Conservation (phyloP, 1,139 yeast species). For the Magnusiomyces paraingens region DNA sequence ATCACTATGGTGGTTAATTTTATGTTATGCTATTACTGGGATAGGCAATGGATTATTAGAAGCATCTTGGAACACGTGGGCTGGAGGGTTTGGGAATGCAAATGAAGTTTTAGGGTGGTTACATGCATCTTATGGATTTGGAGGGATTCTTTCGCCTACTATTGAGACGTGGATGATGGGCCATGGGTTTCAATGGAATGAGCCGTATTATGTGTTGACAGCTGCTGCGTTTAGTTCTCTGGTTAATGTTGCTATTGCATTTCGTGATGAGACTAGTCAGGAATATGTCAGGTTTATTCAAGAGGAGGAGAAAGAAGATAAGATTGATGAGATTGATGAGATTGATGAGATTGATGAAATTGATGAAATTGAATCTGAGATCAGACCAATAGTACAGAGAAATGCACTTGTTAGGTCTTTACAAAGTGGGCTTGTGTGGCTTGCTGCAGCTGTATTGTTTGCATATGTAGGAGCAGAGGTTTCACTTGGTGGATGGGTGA, state of each 20-base stretch:
- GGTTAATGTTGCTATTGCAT: slow-evolving; percentile 17
- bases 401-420: neutral
- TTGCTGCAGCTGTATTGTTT: slow-evolving; percentile 47
- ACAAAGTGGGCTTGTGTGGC: slow-evolving; percentile 40
- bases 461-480: slow-evolving; percentile 68
- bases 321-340: neutral
- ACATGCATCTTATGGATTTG: slow-evolving; percentile 59
- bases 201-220: slow-evolving; percentile 45
- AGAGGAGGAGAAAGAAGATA: neutral
- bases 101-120: slow-evolving; percentile 46
- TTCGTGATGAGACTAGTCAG: slow-evolving; percentile 21
- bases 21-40: slow-evolving; percentile 50
- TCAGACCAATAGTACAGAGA: no score
- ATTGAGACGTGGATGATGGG: slow-evolving; percentile 49
- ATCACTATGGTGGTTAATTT: slow-evolving; percentile 41
- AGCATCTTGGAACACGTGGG: slow-evolving; percentile 53
- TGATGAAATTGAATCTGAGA: neutral
- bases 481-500: slow-evolving; percentile 65
- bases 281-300: slow-evolving; percentile 13
- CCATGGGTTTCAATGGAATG: slow-evolving; percentile 47
- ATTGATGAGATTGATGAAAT: neutral
- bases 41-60: slow-evolving; percentile 51
- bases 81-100: slow-evolving; percentile 44
- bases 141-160: slow-evolving; percentile 57
- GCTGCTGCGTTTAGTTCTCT: slow-evolving; percentile 35